Conservation (phyloP, 2,329 filamentous ascomycete species). For the Pseudogymnoascus sp. region DNA sequence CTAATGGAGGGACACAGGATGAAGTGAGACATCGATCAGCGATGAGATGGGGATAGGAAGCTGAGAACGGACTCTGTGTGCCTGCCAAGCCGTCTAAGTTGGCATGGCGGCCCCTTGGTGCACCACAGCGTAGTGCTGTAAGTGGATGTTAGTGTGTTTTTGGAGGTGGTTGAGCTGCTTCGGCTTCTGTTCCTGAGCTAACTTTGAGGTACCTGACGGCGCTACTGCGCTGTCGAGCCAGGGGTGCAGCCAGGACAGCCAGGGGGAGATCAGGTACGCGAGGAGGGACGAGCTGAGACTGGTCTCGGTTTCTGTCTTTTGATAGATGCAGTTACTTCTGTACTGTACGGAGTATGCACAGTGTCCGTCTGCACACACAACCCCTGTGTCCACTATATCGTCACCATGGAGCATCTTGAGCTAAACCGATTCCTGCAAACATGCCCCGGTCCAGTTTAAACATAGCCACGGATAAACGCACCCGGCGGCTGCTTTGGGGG, state of each 20-base stretch:
- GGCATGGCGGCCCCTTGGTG: not conserved
- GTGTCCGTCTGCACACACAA: not conserved
- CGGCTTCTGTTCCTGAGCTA: slow-evolving; percentile 7
- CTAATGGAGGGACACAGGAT: not conserved
- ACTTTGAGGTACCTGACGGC: not conserved
- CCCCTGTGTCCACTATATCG: not conserved
- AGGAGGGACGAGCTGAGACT: slow-evolving; percentile 6
- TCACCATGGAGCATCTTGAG: not conserved
- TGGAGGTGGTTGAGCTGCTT: not conserved
- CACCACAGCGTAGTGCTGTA: not conserved
- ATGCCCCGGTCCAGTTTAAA: not conserved
- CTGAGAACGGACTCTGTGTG: not conserved
- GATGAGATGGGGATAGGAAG: slow-evolving; percentile 4
- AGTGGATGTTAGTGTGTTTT: not conserved
- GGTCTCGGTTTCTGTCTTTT: not conserved
- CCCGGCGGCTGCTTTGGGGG: not conserved
- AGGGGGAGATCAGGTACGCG: slow-evolving; percentile 3
- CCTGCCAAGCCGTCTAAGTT: not conserved
- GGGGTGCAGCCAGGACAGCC: not conserved
- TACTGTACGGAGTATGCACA: not conserved
- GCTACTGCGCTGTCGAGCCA: slow-evolving; percentile 2
- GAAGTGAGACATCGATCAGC: slow-evolving; percentile 3
- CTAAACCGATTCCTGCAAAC: slow-evolving; percentile 1
- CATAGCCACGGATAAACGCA: not conserved
- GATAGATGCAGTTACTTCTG: not conserved